Conservation (phyloP, 2,329 filamentous ascomycete species). For the Ophiostoma novo-ulmi region DNA sequence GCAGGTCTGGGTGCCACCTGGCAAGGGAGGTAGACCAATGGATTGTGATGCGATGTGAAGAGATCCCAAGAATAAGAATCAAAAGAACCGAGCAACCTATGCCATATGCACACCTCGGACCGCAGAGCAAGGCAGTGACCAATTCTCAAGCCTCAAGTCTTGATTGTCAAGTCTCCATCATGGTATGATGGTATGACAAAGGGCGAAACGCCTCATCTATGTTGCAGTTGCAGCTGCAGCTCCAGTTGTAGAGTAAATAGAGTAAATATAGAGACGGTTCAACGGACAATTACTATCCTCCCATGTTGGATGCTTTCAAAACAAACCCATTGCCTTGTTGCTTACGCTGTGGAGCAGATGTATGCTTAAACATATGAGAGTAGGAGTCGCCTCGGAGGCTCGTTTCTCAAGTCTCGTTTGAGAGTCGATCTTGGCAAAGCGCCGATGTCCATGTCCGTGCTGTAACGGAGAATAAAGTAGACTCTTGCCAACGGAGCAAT, state of each 20-base stretch:
- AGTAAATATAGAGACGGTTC: background rate
- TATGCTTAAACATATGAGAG: background rate
- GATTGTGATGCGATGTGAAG: background rate
- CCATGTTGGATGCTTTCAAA: background rate
- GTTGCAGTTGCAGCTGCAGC: background rate
- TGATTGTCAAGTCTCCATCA: background rate
- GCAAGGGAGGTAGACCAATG: background rate
- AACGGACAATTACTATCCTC: background rate
- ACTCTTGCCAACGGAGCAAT: background rate
- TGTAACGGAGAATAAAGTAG: background rate
- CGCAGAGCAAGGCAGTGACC: background rate
- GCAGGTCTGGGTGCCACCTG: background rate
- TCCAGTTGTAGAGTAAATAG: too few relatives aligned
- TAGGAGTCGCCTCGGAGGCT: background rate
- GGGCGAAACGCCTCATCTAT: background rate
- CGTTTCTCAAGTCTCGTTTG: background rate
- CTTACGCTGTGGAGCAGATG: background rate
- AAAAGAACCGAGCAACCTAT: background rate
- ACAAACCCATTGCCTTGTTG: background rate
- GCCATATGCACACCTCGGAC: background rate
- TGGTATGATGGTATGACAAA: slow-evolving; percentile 10
- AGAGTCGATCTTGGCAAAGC: background rate
- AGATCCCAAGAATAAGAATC: background rate
- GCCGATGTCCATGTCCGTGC: background rate
- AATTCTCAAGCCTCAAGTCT: background rate